Conservation (phyloP, 1,284 basidiomycete species). For the Leccinum subspadiceum region DNA sequence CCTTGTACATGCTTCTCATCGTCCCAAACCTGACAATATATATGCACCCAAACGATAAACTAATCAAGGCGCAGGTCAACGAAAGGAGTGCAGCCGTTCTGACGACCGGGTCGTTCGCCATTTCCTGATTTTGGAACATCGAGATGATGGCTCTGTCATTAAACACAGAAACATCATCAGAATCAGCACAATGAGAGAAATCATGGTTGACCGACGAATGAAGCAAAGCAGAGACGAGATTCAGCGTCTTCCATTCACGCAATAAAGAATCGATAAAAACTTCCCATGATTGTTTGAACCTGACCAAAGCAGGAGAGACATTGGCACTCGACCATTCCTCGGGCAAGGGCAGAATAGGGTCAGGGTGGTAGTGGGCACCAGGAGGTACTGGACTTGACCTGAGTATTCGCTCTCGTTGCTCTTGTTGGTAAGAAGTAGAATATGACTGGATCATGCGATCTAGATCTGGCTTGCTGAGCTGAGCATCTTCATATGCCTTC, state of each 20-base stretch:
- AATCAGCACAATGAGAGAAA: not conserved
- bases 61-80: constrained; percentile 68
- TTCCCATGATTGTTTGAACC: constrained; percentile 75
- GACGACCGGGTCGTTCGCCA: constrained; percentile 61
- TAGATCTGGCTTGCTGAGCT: constrained; percentile 71
- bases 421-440: constrained; percentile 14
- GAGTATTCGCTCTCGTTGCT: constrained; percentile 17
- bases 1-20: constrained; percentile 76
- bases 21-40: constrained; percentile 77
- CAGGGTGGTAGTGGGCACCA: constrained; percentile 19
- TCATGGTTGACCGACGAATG: constrained; percentile 53
- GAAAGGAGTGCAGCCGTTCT: constrained; percentile 67
- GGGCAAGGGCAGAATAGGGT: constrained; percentile 48
- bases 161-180: not conserved
- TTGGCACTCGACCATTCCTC: constrained; percentile 60
- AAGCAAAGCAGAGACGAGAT: constrained; percentile 69
- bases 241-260: constrained; percentile 76
- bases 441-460: constrained; percentile 61
- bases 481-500: constrained; percentile 69
- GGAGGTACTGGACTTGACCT: constrained; percentile 31
- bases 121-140: constrained; percentile 66
- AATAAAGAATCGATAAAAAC: constrained; percentile 65
- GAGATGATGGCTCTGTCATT: constrained; percentile 63
- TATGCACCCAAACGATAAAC: constrained; percentile 71
- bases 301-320: constrained; percentile 57